phyloP scores from a whole-genome alignment of 2,329 filamentous ascomycete species.

The Neopestalotiopsis sp. region DNA sequence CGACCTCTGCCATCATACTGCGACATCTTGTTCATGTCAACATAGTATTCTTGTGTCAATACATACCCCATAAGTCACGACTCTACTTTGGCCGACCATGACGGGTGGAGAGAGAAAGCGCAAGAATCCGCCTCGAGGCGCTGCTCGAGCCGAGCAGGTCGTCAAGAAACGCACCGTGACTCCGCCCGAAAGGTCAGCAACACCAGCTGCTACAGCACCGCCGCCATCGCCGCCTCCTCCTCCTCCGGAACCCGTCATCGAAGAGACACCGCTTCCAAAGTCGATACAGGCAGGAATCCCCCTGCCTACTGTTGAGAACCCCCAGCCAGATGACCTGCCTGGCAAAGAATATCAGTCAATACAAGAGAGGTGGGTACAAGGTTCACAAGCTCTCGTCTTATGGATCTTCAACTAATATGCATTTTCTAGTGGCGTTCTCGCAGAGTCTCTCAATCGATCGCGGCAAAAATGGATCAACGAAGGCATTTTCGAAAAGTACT shows the following conservation, averaged over 20 bases:
- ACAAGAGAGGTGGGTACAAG: slow-evolving; percentile 65
- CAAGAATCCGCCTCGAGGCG: slow-evolving; percentile 67
- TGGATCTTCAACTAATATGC: background rate
- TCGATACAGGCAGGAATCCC: slow-evolving; percentile 69
- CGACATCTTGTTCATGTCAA: background rate
- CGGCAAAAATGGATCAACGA: slow-evolving; percentile 74
- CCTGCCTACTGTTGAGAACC: slow-evolving; percentile 71
- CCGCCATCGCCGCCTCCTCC: slow-evolving; percentile 35
- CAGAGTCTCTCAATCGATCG: slow-evolving; percentile 75
- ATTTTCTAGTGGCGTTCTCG: slow-evolving; percentile 68
- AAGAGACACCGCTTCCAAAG: slow-evolving; percentile 58
- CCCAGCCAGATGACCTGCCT: slow-evolving; percentile 68
- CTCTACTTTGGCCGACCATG: background rate
- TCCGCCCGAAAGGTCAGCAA: slow-evolving; percentile 57
- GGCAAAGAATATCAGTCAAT: slow-evolving; percentile 74
- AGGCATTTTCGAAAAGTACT: slow-evolving; percentile 78
- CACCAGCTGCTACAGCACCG: slow-evolving; percentile 41
- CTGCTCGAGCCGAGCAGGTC: slow-evolving; percentile 63
- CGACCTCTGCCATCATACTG: background rate
- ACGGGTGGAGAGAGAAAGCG: slow-evolving; percentile 72
- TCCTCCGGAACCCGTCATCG: slow-evolving; percentile 40
- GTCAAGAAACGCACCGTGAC: slow-evolving; percentile 65
- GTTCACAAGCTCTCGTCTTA: slow-evolving; percentile 16
- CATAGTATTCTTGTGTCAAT: background rate
- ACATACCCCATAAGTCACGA: background rate